Percentiles rank a stretch among this genome's conserved stretches.
Conservation (phyloP, 768 basidiomycete genomes). For the Leucocoprinus birnbaumii region DNA sequence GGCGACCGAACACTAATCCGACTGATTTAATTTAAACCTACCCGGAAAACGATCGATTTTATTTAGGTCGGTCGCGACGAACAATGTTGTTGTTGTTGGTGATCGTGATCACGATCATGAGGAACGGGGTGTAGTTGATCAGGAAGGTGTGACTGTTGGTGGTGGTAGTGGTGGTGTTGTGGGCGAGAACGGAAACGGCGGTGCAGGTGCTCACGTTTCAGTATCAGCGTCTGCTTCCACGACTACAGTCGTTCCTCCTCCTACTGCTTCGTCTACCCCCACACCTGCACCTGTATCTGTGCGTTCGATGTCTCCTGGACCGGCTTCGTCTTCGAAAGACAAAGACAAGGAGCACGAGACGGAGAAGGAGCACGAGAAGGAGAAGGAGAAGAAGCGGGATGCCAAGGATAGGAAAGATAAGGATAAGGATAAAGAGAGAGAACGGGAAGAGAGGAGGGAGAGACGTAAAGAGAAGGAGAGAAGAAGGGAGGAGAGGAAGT, state of each 20-base stretch:
- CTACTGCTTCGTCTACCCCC: background rate
- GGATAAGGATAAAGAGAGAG: conserved; percentile 15
- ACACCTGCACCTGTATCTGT: too few relatives aligned
- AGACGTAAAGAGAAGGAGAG: conserved; percentile 17
- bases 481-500: conserved; percentile 1
- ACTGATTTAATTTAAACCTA: too few relatives aligned
- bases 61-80: too few relatives aligned
- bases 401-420: conserved; percentile 19
- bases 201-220: conserved; percentile 26
- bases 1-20: too few relatives aligned
- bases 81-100: too few relatives aligned
- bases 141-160: conserved; percentile 44
- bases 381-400: conserved; percentile 2
- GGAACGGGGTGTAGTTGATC: too few relatives aligned
- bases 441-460: conserved; percentile 10
- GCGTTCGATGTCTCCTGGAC: background rate
- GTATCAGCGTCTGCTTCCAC: background rate
- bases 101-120: too few relatives aligned
- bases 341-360: conserved; percentile 6
- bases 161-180: conserved; percentile 47
- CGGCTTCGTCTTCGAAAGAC: background rate
- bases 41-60: too few relatives aligned
- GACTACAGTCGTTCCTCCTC: conserved; percentile 11
- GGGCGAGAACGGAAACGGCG: too few relatives aligned
- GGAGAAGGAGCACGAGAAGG: conserved; percentile 5